Conservation (phyloP, 2,329 filamentous ascomycete species). For the Paraconiothyrium brasiliense region DNA sequence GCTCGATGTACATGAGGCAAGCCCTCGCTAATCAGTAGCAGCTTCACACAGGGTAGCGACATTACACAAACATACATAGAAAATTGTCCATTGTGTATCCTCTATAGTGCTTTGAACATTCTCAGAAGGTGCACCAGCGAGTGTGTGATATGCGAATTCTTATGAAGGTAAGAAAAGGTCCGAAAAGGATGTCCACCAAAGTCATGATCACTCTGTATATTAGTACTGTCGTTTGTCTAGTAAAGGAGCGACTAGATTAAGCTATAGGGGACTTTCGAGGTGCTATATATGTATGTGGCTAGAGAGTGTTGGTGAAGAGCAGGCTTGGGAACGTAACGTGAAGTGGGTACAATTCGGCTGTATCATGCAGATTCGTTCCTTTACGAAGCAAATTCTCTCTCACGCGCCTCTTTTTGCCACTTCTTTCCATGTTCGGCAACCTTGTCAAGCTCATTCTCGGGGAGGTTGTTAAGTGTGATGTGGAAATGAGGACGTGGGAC, state of each 20-base stretch:
- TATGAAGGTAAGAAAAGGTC: background rate
- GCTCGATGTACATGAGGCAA: too few relatives aligned
- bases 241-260: background rate
- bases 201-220: too few relatives aligned
- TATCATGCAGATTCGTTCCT: background rate
- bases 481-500: constrained; percentile 19
- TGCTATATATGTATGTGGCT: background rate
- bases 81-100: too few relatives aligned
- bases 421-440: constrained; percentile 14
- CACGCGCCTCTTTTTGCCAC: constrained; percentile 18
- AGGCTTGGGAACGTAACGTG: background rate
- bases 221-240: background rate
- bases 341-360: background rate
- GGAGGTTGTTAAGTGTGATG: constrained; percentile 13
- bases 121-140: too few relatives aligned
- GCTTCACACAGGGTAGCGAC: too few relatives aligned
- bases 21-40: too few relatives aligned
- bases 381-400: constrained; percentile 9
- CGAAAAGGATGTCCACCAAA: too few relatives aligned
- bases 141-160: too few relatives aligned
- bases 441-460: constrained; percentile 17
- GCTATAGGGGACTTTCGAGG: background rate
- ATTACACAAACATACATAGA: too few relatives aligned
- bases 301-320: background rate
- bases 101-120: too few relatives aligned